Evolutionary conservation across 2,329 filamentous ascomycete species (phyloP).

Genomic region (Gnomoniopsis sp.): DNA sequence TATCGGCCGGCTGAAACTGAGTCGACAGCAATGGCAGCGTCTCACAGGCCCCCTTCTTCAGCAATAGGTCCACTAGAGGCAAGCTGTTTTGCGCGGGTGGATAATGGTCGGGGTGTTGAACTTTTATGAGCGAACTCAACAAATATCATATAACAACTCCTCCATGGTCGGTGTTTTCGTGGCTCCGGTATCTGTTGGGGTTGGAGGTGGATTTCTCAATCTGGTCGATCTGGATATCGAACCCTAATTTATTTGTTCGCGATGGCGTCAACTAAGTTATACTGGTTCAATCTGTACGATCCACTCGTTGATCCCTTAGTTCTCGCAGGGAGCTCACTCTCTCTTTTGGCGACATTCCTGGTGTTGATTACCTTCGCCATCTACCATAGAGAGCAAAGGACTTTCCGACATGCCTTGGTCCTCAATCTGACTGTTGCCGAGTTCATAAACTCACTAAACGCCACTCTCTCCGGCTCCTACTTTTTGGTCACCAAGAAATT

Average conservation of each 20-base stretch:
- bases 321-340: not conserved
- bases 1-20: not conserved
- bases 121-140: not conserved
- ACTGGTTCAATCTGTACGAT: conserved; percentile 1
- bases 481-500: conserved; percentile 27
- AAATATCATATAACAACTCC: not conserved
- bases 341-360: not conserved
- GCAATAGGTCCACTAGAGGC: not conserved
- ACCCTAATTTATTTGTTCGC: not conserved
- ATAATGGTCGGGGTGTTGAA: too few species aligned
- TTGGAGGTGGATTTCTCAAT: conserved; percentile 1
- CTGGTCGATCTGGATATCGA: not conserved
- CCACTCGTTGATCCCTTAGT: conserved; percentile 2
- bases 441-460: conserved; percentile 39
- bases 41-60: not conserved
- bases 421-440: conserved; percentile 22
- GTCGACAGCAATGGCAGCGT: not conserved
- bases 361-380: conserved; percentile 1
- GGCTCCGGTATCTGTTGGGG: not conserved
- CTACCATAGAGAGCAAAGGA: not conserved
- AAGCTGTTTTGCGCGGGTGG: not conserved
- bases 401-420: not conserved
- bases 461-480: conserved; percentile 36
- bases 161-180: not conserved
- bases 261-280: not conserved